phyloP scores from a whole-genome alignment of 2,329 filamentous ascomycete genomes.

The Rosellinia necatrix region DNA sequence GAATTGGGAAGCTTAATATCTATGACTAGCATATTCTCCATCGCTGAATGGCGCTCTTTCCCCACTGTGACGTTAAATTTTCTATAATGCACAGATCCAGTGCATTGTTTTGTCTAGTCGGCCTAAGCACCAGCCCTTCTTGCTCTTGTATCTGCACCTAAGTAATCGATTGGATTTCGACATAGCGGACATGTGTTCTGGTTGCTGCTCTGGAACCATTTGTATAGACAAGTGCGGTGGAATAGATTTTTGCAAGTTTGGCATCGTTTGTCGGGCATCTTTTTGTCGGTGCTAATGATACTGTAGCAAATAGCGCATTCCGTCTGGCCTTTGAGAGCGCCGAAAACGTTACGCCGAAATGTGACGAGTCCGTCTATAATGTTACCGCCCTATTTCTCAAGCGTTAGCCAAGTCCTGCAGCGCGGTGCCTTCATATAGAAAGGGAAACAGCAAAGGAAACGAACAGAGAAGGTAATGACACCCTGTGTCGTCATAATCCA shows the following conservation, averaged over 20 bases:
- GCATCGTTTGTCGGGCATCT: conserved; percentile 89
- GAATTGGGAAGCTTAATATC: background rate
- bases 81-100: background rate
- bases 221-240: conserved; percentile 87
- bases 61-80: background rate
- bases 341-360: conserved; percentile 85
- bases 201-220: conserved; percentile 96
- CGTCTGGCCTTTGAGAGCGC: conserved; percentile 86
- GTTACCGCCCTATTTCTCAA: conserved; percentile 67
- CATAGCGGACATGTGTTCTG: conserved; percentile 92
- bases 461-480: conserved; percentile 84
- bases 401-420: conserved; percentile 12
- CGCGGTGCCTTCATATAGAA: background rate
- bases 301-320: conserved; percentile 98
- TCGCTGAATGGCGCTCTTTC: background rate
- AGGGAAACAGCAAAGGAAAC: conserved; percentile 28
- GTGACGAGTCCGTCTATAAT: conserved; percentile 85
- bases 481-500: conserved; percentile 90
- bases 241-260: conserved; percentile 93
- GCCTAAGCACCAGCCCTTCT: conserved; percentile 26
- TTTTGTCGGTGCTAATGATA: conserved; percentile 86
- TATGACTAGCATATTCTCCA: background rate
- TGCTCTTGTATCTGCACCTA: conserved; percentile 37
- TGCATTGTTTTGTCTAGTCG: background rate
- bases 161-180: conserved; percentile 79